A percentile compares a stretch with the other conserved stretches of the same genome.
phyloP scores from a whole-genome alignment of 1,139 yeast genomes.

The Geotrichum histeridarum region DNA sequence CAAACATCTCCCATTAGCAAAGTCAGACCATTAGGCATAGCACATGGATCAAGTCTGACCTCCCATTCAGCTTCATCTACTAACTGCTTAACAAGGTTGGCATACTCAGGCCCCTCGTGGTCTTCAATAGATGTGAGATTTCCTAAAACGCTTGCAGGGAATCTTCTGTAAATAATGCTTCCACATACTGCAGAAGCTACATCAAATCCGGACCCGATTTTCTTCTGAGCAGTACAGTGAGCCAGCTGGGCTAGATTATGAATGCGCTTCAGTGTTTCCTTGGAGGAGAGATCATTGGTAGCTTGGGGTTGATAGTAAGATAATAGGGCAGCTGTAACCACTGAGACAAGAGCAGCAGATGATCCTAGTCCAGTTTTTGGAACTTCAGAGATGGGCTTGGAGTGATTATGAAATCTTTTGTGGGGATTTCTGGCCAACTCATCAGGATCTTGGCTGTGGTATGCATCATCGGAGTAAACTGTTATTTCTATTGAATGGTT shows the following conservation, averaged over 20 bases:
- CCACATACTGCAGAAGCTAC: constrained; percentile 95
- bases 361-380: constrained; percentile 95
- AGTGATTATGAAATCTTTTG: constrained; percentile 56
- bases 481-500: constrained; percentile 44
- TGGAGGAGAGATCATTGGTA: constrained; percentile 28
- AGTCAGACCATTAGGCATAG: constrained; percentile 61
- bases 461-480: constrained; percentile 81
- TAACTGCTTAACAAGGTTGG: constrained; percentile 35
- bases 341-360: constrained; percentile 88
- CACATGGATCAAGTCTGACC: constrained; percentile 40
- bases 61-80: constrained; percentile 37
- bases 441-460: constrained; percentile 68
- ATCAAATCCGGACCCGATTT: constrained; percentile 94
- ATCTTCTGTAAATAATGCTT: constrained; percentile 73
- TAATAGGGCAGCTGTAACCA: constrained; percentile 64
- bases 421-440: constrained; percentile 31
- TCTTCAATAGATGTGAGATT: constrained; percentile 18
- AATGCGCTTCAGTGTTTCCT: constrained; percentile 35
- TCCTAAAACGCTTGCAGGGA: constrained; percentile 36
- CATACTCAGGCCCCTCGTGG: constrained; percentile 20
- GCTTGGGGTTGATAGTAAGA: constrained; percentile 43
- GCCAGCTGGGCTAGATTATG: constrained; percentile 86
- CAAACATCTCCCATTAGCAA: constrained; percentile 88
- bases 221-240: constrained; percentile 90
- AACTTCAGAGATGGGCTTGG: constrained; percentile 56